A percentile compares a stretch with the other conserved stretches of the same genome.
Evolutionary conservation across 257 asterid species (phyloP).

Genomic region (Anisodus acutangulus): DNA sequence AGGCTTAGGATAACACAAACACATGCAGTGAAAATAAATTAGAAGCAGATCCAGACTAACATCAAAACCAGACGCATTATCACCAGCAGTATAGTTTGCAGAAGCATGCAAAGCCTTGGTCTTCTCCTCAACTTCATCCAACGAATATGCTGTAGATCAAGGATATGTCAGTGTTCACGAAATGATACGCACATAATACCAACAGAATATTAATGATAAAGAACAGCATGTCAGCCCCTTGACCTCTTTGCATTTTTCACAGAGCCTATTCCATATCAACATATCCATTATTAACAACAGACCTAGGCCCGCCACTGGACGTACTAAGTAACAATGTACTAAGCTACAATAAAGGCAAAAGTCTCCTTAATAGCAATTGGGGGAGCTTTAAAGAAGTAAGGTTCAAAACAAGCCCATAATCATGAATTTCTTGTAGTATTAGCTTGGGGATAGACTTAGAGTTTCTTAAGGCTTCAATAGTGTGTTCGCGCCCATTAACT

Average conservation of each 20-base stretch:
- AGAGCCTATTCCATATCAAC: neutral
- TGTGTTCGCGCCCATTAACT: neutral
- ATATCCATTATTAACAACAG: neutral
- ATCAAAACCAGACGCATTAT: slow-evolving; percentile 61
- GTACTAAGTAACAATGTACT: neutral
- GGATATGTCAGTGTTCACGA: neutral
- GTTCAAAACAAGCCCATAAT: neutral
- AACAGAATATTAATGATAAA: slow-evolving; percentile 12
- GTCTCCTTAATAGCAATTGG: neutral
- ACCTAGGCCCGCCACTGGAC: neutral
- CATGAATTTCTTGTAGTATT: neutral
- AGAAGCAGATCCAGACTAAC: slow-evolving; percentile 52
- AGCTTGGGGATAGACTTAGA: neutral
- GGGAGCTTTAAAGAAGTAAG: neutral
- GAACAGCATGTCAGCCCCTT: neutral
- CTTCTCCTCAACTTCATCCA: slow-evolving; percentile 68
- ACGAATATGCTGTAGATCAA: slow-evolving; percentile 59
- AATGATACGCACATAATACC: slow-evolving; percentile 8
- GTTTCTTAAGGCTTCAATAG: neutral
- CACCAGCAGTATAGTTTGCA: slow-evolving; percentile 48
- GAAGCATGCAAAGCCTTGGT: slow-evolving; percentile 59
- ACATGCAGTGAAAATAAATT: slow-evolving; percentile 32
- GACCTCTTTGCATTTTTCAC: slow-evolving; percentile 3
- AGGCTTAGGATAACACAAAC: slow-evolving; percentile 12
- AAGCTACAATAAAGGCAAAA: neutral